Percentiles rank a stretch among this genome's conserved stretches.
phyloP scores from a whole-genome alignment of 2,329 filamentous ascomycete species.

The Alternaria gansuensis region DNA sequence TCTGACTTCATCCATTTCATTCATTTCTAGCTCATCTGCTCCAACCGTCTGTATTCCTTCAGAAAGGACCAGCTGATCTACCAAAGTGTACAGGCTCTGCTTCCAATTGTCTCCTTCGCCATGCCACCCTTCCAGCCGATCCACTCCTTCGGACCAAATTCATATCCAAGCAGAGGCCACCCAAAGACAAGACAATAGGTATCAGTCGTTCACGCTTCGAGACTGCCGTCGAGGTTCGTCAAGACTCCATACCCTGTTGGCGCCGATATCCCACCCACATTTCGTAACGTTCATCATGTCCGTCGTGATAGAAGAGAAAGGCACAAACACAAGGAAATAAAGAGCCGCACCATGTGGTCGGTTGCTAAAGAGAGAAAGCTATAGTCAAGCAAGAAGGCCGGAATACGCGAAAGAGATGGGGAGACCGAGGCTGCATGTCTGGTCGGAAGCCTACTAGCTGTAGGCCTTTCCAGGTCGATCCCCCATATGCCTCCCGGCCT shows the following conservation, averaged over 20 bases:
- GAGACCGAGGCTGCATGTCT: constrained; percentile 18
- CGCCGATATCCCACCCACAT: constrained; percentile 26
- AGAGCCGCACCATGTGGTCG: constrained; percentile 26
- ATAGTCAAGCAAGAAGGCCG: constrained; percentile 32
- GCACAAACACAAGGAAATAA: constrained; percentile 30
- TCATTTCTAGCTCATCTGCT: constrained; percentile 35
- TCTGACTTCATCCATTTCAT: constrained; percentile 27
- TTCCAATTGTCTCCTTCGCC: constrained; percentile 10
- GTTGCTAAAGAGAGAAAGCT: constrained; percentile 31
- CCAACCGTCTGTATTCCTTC: constrained; percentile 19
- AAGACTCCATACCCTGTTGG: constrained; percentile 24
- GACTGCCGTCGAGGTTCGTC: constrained; percentile 34
- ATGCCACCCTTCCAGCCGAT: constrained; percentile 16
- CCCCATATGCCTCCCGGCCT: constrained; percentile 12
- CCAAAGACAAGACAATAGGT: constrained; percentile 30
- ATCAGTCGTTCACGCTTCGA: constrained; percentile 35
- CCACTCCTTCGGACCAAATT: constrained; percentile 13
- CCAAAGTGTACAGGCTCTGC: constrained; percentile 21
- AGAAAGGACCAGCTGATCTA: constrained; percentile 26
- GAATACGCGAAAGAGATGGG: constrained; percentile 40
- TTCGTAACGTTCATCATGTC: constrained; percentile 38
- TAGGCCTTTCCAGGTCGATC: not conserved
- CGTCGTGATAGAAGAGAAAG: constrained; percentile 36
- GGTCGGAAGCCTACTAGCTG: not conserved
- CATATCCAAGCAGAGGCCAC: constrained; percentile 29